A percentile compares a stretch with the other conserved stretches of the same genome.
phyloP scores from a whole-genome alignment of 768 basidiomycete species.

The Lyophyllum semitale region DNA sequence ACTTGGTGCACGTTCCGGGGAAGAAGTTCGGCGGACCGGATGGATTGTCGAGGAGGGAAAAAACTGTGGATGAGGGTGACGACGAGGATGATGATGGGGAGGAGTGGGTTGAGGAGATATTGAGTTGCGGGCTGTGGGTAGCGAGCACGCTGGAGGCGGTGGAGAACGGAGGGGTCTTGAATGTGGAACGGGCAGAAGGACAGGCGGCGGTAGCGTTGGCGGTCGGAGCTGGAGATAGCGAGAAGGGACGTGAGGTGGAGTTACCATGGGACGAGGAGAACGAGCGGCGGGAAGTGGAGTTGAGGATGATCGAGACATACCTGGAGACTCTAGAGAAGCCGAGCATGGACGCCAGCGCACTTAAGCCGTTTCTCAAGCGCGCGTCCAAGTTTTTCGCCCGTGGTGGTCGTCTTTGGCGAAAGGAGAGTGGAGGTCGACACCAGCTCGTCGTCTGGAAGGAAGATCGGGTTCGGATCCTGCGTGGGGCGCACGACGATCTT shows the following conservation, averaged over 20 bases:
- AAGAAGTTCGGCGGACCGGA: not conserved
- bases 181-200: not conserved
- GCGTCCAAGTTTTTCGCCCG: not conserved
- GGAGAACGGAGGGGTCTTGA: too few relatives aligned
- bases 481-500: conserved; percentile 22
- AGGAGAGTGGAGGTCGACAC: conserved; percentile 10
- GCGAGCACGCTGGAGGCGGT: too few relatives aligned
- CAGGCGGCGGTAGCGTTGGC: not conserved
- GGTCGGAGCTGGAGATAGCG: too few relatives aligned
- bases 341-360: too few relatives aligned
- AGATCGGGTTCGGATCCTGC: conserved; percentile 18
- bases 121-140: not conserved
- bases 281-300: too few relatives aligned
- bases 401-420: not conserved
- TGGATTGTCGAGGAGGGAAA: not conserved
- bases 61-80: not conserved
- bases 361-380: not conserved
- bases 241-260: too few relatives aligned
- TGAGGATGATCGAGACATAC: not conserved
- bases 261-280: too few relatives aligned
- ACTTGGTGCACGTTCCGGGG: conserved; percentile 16
- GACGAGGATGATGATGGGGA: not conserved
- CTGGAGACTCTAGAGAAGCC: not conserved
- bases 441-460: conserved; percentile 21
- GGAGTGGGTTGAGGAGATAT: not conserved